Conservation (phyloP, 164 flowering plant species). For the Sedum album region DNA sequence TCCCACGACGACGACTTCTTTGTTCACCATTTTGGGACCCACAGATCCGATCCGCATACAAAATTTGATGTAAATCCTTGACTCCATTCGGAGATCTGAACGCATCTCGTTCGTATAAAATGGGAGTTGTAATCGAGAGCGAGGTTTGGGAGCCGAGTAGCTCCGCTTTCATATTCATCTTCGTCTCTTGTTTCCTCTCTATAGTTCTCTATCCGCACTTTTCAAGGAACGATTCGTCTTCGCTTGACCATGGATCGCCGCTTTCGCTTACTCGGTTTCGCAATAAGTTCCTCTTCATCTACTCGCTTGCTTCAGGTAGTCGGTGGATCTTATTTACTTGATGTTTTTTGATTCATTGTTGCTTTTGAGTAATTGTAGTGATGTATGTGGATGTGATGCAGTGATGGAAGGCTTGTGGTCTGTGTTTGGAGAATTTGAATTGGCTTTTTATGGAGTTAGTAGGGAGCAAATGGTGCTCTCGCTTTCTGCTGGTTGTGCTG, state of each 20-base stretch:
- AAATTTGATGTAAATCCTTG: neutral
- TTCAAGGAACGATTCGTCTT: slow-evolving; percentile 22
- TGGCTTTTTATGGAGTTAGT: slow-evolving; percentile 40
- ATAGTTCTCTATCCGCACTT: slow-evolving; percentile 37
- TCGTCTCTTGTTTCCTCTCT: slow-evolving; percentile 43
- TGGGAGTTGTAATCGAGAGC: slow-evolving; percentile 73
- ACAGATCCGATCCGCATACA: neutral
- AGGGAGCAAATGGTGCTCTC: slow-evolving; percentile 49
- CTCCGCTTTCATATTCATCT: slow-evolving; percentile 35
- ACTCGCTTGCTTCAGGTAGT: slow-evolving; percentile 71
- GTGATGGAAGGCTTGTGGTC: slow-evolving; percentile 75
- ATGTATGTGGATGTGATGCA: slow-evolving; percentile 13
- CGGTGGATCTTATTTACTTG: neutral
- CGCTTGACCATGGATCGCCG: slow-evolving; percentile 30
- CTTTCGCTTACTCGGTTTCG: slow-evolving; percentile 49
- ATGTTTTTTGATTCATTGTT: too few relatives aligned
- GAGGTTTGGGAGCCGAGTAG: slow-evolving; percentile 65
- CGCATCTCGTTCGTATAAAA: slow-evolving; percentile 11
- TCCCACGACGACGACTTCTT: neutral
- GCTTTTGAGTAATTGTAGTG: too few relatives aligned
- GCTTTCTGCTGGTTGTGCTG: slow-evolving; percentile 48
- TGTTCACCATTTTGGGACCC: neutral
- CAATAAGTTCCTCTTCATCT: slow-evolving; percentile 48
- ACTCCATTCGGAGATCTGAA: slow-evolving; percentile 3
- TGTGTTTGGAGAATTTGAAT: slow-evolving; percentile 73